Conservation (phyloP, 192 early-diverging fungal species). For the Coemansia sp. region DNA sequence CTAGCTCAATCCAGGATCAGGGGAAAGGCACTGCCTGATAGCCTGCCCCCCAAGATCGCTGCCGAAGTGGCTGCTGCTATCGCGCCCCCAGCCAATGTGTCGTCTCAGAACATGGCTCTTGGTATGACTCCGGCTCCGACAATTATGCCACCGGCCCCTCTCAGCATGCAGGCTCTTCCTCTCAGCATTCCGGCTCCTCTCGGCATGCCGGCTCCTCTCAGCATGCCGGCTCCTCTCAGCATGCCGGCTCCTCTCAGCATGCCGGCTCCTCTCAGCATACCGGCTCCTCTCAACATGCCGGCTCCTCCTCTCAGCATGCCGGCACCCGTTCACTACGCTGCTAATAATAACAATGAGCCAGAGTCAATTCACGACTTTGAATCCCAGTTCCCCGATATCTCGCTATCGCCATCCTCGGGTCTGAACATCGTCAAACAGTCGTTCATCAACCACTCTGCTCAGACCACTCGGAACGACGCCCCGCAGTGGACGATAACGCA, state of each 20-base stretch:
- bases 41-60: constrained; percentile 54
- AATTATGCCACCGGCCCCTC: no score
- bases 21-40: constrained; percentile 56
- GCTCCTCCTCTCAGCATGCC: neutral
- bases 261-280: neutral
- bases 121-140: no score
- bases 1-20: constrained; percentile 58
- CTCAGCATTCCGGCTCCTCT: neutral
- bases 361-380: constrained; percentile 37
- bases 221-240: neutral
- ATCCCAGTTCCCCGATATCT: constrained; percentile 38
- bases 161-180: no score
- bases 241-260: neutral
- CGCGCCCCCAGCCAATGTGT: no score
- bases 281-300: neutral
- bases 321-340: neutral
- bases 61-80: constrained; percentile 45
- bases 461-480: constrained; percentile 14
- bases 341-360: neutral
- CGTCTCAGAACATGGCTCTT: no score
- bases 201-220: neutral
- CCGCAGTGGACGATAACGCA: constrained; percentile 45
- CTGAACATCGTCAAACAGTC: constrained; percentile 38
- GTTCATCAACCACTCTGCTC: constrained; percentile 10
- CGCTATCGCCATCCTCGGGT: constrained; percentile 6